Percentiles rank a stretch among this genome's conserved stretches.
Conservation (phyloP, 148 eudicot species). For the Spergularia bocconei region DNA sequence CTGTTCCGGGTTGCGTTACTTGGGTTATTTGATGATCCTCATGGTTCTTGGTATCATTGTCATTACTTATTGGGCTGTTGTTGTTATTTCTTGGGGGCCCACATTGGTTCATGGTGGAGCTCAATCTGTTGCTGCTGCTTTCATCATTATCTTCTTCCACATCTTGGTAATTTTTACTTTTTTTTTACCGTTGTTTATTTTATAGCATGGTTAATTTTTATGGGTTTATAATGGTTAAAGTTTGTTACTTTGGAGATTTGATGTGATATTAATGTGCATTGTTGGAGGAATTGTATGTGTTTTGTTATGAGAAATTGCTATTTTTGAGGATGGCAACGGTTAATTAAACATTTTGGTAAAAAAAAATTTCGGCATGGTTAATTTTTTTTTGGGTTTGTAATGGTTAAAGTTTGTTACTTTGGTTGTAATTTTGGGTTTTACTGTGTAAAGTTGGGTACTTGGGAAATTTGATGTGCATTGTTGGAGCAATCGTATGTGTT, state of each 20-base stretch:
- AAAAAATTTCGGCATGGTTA: too few species aligned
- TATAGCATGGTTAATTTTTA: too few species aligned
- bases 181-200: too few species aligned
- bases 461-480: conserved; percentile 1
- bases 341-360: background rate
- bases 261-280: background rate
- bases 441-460: conserved; percentile 6
- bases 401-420: background rate
- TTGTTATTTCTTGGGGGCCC: conserved; percentile 68
- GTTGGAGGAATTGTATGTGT: background rate
- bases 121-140: conserved; percentile 35
- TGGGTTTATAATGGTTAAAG: background rate
- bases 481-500: background rate
- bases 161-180: conserved; percentile 43
- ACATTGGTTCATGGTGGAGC: conserved; percentile 50
- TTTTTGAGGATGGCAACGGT: background rate
- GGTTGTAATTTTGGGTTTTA: background rate
- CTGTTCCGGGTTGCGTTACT: conserved; percentile 60
- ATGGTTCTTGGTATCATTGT: conserved; percentile 57
- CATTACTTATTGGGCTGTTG: conserved; percentile 66
- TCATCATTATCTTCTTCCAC: conserved; percentile 56
- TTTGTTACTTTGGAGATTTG: background rate
- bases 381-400: background rate
- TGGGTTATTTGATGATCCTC: conserved; percentile 72
- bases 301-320: background rate